Conservation (phyloP, 2,329 filamentous ascomycete genomes). For the Alternaria triticimaculans region DNA sequence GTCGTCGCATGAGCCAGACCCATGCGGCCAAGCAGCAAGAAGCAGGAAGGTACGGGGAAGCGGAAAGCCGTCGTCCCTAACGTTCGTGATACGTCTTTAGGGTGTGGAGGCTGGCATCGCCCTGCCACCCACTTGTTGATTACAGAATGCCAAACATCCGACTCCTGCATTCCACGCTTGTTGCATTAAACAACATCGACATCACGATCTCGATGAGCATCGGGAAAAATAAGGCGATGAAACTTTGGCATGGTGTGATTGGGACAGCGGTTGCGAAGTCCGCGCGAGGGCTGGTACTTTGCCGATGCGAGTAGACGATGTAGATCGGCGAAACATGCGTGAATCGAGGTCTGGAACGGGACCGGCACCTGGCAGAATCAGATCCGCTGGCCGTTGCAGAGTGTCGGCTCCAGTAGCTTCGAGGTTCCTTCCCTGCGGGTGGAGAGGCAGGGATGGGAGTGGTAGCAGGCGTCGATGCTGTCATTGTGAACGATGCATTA, state of each 20-base stretch:
- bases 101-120: not conserved
- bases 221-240: slow-evolving; percentile 9
- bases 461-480: not conserved
- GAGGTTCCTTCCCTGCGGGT: not conserved
- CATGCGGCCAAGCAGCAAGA: not conserved
- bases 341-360: slow-evolving; percentile 20
- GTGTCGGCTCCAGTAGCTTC: slow-evolving; percentile 4
- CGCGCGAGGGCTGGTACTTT: slow-evolving; percentile 6
- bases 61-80: not conserved
- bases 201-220: slow-evolving; percentile 8
- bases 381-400: slow-evolving; percentile 7
- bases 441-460: not conserved
- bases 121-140: not conserved
- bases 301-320: slow-evolving; percentile 9
- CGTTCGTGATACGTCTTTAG: not conserved
- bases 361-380: slow-evolving; percentile 19
- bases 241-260: not conserved
- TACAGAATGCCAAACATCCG: not conserved
- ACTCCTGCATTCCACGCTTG: not conserved
- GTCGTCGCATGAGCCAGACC: not conserved
- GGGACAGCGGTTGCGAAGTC: not conserved
- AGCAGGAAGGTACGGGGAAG: not conserved
- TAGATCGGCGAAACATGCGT: slow-evolving; percentile 20
- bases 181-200: not conserved
- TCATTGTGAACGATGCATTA: not conserved